Conservation (phyloP, 495 filamentous ascomycete species). For the Penicillium taxi region DNA sequence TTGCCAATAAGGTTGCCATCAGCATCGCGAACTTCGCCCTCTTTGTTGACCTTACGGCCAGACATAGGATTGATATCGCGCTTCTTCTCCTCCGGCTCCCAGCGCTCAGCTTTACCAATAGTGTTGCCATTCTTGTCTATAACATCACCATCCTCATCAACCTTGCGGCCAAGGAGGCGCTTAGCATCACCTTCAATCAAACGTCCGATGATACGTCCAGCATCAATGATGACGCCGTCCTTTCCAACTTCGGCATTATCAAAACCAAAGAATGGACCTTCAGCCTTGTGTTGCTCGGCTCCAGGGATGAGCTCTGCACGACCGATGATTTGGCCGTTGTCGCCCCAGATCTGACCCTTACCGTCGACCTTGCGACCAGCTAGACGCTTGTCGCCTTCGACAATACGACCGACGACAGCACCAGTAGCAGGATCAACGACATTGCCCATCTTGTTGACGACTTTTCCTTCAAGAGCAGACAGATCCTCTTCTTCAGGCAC, state of each 20-base stretch:
- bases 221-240: conserved; percentile 62
- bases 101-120: conserved; percentile 74
- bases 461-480: conserved; percentile 68
- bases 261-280: conserved; percentile 74
- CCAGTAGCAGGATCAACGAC: conserved; percentile 70
- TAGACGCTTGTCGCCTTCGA: conserved; percentile 65
- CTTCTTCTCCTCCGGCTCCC: conserved; percentile 69
- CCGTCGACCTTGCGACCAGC: conserved; percentile 76
- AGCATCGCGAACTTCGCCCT: conserved; percentile 74
- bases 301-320: conserved; percentile 71
- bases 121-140: conserved; percentile 74
- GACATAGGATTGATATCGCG: conserved; percentile 60
- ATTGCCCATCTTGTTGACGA: conserved; percentile 79
- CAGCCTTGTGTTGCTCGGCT: conserved; percentile 57
- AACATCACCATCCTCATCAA: conserved; percentile 80
- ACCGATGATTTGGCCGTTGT: conserved; percentile 71
- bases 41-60: conserved; percentile 69
- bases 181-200: conserved; percentile 65
- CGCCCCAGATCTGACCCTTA: conserved; percentile 72
- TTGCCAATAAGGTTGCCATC: conserved; percentile 76
- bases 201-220: conserved; percentile 63
- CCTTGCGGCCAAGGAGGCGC: conserved; percentile 61
- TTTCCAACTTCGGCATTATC: conserved; percentile 64
- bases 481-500: conserved; percentile 45
- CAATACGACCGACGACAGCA: conserved; percentile 65